Conservation (phyloP, 257 asterid genomes). For the Capsicum rhomboideum region DNA sequence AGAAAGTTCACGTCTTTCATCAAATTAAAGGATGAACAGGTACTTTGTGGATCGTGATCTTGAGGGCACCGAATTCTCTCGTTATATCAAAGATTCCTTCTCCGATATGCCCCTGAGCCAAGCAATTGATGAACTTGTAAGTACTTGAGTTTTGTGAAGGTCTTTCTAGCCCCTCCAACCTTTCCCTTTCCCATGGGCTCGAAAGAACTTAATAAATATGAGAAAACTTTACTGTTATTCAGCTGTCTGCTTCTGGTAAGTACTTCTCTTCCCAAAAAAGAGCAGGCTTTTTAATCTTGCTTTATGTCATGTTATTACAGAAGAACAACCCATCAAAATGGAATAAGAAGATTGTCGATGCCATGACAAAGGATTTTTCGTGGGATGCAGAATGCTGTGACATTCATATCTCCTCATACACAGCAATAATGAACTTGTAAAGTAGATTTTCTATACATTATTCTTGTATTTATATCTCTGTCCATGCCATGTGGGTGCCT, state of each 20-base stretch:
- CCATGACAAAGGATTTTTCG: constrained; percentile 58
- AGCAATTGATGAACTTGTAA: constrained; percentile 66
- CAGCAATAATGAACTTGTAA: constrained; percentile 30
- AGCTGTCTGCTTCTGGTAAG: background rate
- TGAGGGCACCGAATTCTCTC: constrained; percentile 32
- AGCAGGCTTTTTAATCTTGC: background rate
- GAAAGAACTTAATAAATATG: background rate
- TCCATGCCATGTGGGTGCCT: background rate
- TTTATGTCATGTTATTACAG: constrained; percentile 23
- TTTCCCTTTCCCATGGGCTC: background rate
- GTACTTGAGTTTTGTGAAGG: background rate
- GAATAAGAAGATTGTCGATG: constrained; percentile 41
- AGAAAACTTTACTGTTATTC: background rate
- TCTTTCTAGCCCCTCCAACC: background rate
- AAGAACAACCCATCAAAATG: constrained; percentile 45
- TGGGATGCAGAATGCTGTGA: constrained; percentile 69
- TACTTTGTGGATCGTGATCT: constrained; percentile 20
- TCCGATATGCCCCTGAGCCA: constrained; percentile 40
- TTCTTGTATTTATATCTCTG: background rate
- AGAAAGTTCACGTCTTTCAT: constrained; percentile 2
- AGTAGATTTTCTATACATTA: background rate
- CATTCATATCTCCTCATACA: constrained; percentile 52
- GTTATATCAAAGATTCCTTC: constrained; percentile 36
- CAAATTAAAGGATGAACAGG: constrained; percentile 27
- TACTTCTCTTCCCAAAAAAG: background rate